Evolutionary conservation across 495 filamentous ascomycete species (phyloP).

Genomic region (Cercophora sp.): DNA sequence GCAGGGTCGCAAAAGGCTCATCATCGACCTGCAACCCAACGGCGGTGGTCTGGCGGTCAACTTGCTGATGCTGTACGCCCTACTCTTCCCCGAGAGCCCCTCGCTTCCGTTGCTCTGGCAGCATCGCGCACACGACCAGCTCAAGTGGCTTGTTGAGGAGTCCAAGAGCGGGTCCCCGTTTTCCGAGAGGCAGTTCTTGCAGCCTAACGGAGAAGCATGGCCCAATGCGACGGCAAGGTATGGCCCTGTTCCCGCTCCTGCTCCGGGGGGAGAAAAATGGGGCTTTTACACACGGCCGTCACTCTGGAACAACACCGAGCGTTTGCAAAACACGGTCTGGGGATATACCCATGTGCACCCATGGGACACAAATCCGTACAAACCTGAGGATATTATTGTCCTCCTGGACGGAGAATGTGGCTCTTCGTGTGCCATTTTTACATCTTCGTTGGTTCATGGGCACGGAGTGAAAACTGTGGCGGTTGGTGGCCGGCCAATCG

Average conservation of each 20-base stretch:
- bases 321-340: too few relatives aligned
- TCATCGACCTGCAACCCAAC: constrained; percentile 55
- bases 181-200: background rate
- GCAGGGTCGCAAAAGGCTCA: constrained; percentile 24
- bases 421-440: constrained; percentile 61
- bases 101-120: constrained; percentile 16
- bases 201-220: background rate
- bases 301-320: too few relatives aligned
- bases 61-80: constrained; percentile 30
- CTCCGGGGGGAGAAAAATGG: too few relatives aligned
- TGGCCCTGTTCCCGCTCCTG: constrained; percentile 1
- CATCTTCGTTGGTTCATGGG: constrained; percentile 51
- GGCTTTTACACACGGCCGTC: background rate
- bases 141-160: constrained; percentile 9
- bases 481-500: constrained; percentile 53
- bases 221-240: constrained; percentile 1
- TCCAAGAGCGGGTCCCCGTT: too few relatives aligned
- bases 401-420: constrained; percentile 60
- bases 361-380: too few relatives aligned
- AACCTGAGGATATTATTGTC: constrained; percentile 42
- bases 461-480: constrained; percentile 38
- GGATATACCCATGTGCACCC: too few relatives aligned
- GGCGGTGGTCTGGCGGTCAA: constrained; percentile 41
- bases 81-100: constrained; percentile 33
- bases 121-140: constrained; percentile 17